Conservation (phyloP, 441 rosid species). For the Heliophila coronopifolia region DNA sequence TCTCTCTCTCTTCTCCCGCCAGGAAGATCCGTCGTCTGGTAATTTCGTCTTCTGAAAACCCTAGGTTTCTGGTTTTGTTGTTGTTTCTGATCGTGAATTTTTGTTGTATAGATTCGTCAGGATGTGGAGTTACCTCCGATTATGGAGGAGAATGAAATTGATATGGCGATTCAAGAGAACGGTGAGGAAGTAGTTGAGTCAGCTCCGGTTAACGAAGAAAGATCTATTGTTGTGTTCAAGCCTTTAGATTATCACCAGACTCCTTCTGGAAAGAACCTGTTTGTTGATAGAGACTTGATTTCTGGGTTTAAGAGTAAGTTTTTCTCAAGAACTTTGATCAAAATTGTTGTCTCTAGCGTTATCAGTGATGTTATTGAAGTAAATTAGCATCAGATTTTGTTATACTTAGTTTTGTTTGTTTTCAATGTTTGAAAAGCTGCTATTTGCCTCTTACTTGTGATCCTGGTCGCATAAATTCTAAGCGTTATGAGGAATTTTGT, state of each 20-base stretch:
- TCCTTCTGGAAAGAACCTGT: conserved; percentile 24
- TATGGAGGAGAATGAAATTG: conserved; percentile 4
- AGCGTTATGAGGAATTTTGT: no score
- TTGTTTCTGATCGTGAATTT: not conserved
- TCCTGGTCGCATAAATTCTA: no score
- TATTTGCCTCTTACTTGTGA: no score
- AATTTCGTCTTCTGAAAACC: conserved; percentile 1
- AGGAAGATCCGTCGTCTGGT: conserved; percentile 84
- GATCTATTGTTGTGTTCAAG: conserved; percentile 59
- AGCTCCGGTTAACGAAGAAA: conserved; percentile 40
- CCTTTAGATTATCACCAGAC: conserved; percentile 30
- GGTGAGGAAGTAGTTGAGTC: not conserved
- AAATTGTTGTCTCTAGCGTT: no score
- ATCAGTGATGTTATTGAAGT: not conserved
- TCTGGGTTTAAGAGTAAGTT: conserved; percentile 58
- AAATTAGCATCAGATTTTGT: no score
- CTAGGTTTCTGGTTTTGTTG: not conserved
- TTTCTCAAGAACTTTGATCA: no score
- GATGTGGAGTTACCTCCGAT: conserved; percentile 58
- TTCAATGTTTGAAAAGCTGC: no score
- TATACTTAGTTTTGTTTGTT: no score
- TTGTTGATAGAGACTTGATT: conserved; percentile 43
- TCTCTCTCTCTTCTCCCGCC: conserved; percentile 74
- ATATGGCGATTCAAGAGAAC: conserved; percentile 4
- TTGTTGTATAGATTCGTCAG: conserved; percentile 16